These are phyloP conservation scores for Pleurotus pulmonarius DNA, from an alignment of 768 basidiomycete genomes.

Conservation along the genomic window DNA sequence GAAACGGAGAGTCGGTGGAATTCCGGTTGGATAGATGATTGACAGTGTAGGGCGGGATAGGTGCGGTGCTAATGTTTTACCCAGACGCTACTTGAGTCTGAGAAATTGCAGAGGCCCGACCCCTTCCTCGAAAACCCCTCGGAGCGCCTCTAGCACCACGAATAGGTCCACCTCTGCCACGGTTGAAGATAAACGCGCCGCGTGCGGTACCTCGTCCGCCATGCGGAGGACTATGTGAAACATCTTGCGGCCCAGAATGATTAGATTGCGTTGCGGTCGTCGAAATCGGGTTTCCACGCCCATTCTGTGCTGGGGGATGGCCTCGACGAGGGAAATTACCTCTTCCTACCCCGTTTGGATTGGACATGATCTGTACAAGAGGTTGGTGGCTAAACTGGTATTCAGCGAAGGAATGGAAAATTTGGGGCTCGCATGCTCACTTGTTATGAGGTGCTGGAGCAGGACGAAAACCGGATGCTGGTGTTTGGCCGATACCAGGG, in stretches of 20 bases:
- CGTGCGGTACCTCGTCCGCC: not conserved
- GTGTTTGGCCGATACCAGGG: slow-evolving; percentile 47
- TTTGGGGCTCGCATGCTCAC: not conserved
- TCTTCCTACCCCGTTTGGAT: not conserved
- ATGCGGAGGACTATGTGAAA: not conserved
- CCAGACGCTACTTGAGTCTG: not conserved
- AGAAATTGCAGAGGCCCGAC: slow-evolving; percentile 4
- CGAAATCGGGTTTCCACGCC: not conserved
- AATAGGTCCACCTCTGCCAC: not conserved
- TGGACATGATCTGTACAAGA: not conserved
- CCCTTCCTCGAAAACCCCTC: slow-evolving; percentile 12
- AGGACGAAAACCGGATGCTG: slow-evolving; percentile 65
- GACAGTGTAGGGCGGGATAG: too few relatives aligned
- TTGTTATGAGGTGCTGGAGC: slow-evolving; percentile 24
- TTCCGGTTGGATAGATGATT: too few relatives aligned
- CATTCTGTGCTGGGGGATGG: not conserved
- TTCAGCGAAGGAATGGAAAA: not conserved
- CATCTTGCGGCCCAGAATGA: not conserved
- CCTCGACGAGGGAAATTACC: not conserved
- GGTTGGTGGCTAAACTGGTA: not conserved
- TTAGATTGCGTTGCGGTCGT: not conserved
- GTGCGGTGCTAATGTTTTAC: not conserved
- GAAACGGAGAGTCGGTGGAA: too few relatives aligned
- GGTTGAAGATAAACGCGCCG: not conserved
- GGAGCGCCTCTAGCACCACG: not conserved